Conservation (phyloP, 2,329 filamentous ascomycete species). For the Dothideomycetes sp. region DNA sequence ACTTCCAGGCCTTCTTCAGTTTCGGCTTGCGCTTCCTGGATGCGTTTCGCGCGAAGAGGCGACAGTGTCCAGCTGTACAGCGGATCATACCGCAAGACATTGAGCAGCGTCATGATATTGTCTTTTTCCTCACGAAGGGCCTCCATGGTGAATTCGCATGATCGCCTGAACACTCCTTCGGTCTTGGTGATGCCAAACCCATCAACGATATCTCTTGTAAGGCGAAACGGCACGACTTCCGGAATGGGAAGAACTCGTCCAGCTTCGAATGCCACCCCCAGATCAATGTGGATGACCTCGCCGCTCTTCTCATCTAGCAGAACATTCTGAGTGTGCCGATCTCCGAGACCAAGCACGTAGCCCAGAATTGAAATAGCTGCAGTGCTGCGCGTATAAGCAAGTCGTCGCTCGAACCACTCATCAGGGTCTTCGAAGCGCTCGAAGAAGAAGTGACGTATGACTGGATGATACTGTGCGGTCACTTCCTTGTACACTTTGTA, state of each 20-base stretch:
- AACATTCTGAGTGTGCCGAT: constrained; percentile 95
- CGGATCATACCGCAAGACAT: constrained; percentile 95
- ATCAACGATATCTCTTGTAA: constrained; percentile 90
- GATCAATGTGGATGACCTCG: constrained; percentile 92
- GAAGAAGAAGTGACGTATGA: constrained; percentile 95
- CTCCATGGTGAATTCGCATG: constrained; percentile 94
- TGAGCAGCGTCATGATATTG: constrained; percentile 96
- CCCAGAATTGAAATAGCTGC: constrained; percentile 93
- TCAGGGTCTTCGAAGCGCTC: constrained; percentile 89
- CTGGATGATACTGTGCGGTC: constrained; percentile 73
- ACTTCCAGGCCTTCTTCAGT: constrained; percentile 16
- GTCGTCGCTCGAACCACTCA: constrained; percentile 82
- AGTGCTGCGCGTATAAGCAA: constrained; percentile 87
- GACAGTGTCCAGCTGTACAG: constrained; percentile 93
- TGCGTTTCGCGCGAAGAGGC: constrained; percentile 51
- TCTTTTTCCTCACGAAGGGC: constrained; percentile 91
- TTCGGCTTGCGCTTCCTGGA: constrained; percentile 54
- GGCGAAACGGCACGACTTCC: constrained; percentile 87
- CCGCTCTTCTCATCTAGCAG: constrained; percentile 80
- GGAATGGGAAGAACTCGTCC: constrained; percentile 91
- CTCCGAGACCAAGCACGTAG: constrained; percentile 82
- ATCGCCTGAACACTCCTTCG: constrained; percentile 93
- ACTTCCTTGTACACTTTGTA: constrained; percentile 68
- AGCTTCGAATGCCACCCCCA: constrained; percentile 94
- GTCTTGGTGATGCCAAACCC: constrained; percentile 94